Evolutionary conservation across 768 basidiomycete genomes (phyloP).

Genomic region (Leccinum olivaceopallidum): DNA sequence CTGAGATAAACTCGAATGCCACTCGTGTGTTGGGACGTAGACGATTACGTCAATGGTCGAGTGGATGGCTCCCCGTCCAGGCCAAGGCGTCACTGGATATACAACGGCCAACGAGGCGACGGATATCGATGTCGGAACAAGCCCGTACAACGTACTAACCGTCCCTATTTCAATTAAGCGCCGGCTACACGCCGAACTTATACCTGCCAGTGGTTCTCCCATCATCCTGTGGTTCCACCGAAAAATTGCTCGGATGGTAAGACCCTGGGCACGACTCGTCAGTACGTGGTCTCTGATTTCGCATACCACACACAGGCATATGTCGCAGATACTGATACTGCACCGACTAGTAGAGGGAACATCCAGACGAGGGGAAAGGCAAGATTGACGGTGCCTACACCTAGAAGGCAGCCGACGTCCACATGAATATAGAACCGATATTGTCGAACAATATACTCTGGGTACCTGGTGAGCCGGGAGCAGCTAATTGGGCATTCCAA

Average conservation of each 20-base stretch:
- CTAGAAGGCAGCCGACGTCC: slow-evolving; percentile 45
- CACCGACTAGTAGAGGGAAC: slow-evolving; percentile 47
- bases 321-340: slow-evolving; percentile 44
- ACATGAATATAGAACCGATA: slow-evolving; percentile 53
- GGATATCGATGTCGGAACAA: slow-evolving; percentile 16
- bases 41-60: slow-evolving; percentile 11
- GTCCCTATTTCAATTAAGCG: slow-evolving; percentile 16
- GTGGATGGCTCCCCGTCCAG: slow-evolving; percentile 21
- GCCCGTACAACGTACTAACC: slow-evolving; percentile 8
- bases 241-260: slow-evolving; percentile 8
- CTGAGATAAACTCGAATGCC: slow-evolving; percentile 3
- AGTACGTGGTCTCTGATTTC: background rate
- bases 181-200: slow-evolving; percentile 8
- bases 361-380: slow-evolving; percentile 44
- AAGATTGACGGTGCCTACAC: slow-evolving; percentile 33
- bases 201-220: background rate
- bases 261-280: slow-evolving; percentile 10
- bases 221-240: background rate
- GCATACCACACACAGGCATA: slow-evolving; percentile 34
- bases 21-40: slow-evolving; percentile 10
- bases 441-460: slow-evolving; percentile 50
- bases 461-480: slow-evolving; percentile 4
- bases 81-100: slow-evolving; percentile 19
- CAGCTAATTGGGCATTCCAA: background rate
- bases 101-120: slow-evolving; percentile 7